Conservation (phyloP, 2,329 filamentous ascomycete species). For the Aspergillus sp. region DNA sequence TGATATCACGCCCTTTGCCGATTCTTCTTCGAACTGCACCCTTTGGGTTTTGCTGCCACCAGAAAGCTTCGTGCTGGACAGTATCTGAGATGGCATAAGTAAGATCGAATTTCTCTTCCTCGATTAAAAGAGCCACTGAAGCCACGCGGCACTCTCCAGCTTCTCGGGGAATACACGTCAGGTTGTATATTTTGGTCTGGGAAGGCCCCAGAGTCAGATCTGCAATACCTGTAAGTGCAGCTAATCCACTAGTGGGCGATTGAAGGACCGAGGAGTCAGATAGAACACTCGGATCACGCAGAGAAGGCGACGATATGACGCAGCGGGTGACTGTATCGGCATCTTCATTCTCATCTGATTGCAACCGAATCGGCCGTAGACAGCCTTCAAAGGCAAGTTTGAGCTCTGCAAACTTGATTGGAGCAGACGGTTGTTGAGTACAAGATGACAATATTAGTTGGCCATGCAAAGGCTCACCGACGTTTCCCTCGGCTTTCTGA, state of each 20-base stretch:
- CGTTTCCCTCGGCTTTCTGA: slow-evolving; percentile 59
- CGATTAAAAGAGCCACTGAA: slow-evolving; percentile 66
- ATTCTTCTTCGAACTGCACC: slow-evolving; percentile 43
- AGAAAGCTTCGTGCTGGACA: slow-evolving; percentile 37
- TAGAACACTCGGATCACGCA: slow-evolving; percentile 38
- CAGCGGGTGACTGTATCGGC: slow-evolving; percentile 28
- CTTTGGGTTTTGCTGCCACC: slow-evolving; percentile 48
- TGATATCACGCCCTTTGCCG: slow-evolving; percentile 53
- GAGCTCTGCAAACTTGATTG: slow-evolving; percentile 55
- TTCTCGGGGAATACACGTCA: slow-evolving; percentile 76
- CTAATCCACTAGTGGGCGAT: slow-evolving; percentile 40
- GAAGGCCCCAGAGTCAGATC: slow-evolving; percentile 70
- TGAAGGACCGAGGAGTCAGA: slow-evolving; percentile 34
- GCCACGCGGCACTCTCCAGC: slow-evolving; percentile 74
- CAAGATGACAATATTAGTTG: slow-evolving; percentile 59
- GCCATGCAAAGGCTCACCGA: slow-evolving; percentile 61
- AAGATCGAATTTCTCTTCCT: slow-evolving; percentile 68
- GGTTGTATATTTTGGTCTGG: slow-evolving; percentile 70
- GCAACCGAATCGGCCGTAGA: slow-evolving; percentile 48
- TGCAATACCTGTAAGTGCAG: slow-evolving; percentile 58
- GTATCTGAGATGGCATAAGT: slow-evolving; percentile 63
- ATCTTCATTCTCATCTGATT: slow-evolving; percentile 36
- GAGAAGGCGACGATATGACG: slow-evolving; percentile 37
- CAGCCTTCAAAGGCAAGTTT: slow-evolving; percentile 59
- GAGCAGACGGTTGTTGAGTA: slow-evolving; percentile 49